Conservation (phyloP, 2,329 filamentous ascomycete genomes). For the Claviceps africana region DNA sequence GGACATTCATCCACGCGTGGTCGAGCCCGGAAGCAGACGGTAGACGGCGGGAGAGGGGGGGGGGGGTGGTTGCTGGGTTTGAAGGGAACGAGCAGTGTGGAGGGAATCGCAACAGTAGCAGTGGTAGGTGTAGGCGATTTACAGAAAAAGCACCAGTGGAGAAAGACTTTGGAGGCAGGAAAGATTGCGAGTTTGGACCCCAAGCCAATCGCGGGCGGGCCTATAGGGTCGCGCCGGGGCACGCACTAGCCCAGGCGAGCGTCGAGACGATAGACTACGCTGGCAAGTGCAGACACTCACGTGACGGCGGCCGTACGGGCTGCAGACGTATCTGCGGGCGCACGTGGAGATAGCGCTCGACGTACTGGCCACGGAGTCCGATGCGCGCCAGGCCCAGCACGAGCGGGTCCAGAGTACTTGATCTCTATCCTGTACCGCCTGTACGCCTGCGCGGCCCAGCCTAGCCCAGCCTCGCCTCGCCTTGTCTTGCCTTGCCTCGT, state of each 20-base stretch:
- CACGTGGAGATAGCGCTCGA: neutral
- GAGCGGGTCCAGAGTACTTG: neutral
- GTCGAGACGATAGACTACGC: neutral
- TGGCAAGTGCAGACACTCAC: neutral
- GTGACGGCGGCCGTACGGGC: neutral
- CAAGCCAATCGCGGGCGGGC: conserved; percentile 12
- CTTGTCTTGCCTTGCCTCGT: no score
- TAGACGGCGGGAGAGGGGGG: conserved; percentile 11
- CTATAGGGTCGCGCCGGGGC: neutral
- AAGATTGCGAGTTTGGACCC: conserved; percentile 22
- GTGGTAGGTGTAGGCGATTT: conserved; percentile 10
- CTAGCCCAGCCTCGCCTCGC: no score
- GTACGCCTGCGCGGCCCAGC: no score
- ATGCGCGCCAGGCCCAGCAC: no score
- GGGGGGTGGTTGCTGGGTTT: conserved; percentile 14
- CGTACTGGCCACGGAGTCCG: neutral
- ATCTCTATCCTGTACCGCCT: neutral
- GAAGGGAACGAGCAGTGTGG: conserved; percentile 19
- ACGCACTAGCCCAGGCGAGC: neutral
- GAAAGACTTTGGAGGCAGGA: conserved; percentile 19
- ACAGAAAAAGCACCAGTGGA: conserved; percentile 18
- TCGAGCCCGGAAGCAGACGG: conserved; percentile 5
- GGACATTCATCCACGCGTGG: neutral
- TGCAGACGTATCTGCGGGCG: neutral
- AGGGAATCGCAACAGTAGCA: conserved; percentile 8